Conservation (phyloP, 768 basidiomycete species). For the Cystobasidium tubakii region DNA sequence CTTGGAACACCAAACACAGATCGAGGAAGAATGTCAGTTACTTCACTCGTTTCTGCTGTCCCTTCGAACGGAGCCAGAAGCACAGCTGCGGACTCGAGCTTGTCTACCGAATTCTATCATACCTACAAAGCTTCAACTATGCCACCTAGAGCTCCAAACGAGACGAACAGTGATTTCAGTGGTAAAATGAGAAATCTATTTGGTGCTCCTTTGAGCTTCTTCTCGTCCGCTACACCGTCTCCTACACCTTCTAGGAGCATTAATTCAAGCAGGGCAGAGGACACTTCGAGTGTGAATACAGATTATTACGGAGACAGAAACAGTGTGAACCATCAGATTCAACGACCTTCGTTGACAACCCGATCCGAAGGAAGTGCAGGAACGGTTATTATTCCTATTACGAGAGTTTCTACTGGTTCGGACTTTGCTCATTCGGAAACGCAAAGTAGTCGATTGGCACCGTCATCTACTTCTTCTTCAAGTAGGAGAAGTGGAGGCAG, state of each 20-base stretch:
- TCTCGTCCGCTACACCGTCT: not conserved
- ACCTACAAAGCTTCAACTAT: conserved; percentile 15
- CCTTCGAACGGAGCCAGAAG: conserved; percentile 1
- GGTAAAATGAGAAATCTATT: not conserved
- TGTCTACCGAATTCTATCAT: conserved; percentile 25
- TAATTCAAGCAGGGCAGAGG: not conserved
- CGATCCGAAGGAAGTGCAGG: conserved; percentile 14
- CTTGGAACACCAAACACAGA: not conserved
- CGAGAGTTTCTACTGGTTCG: conserved; percentile 9
- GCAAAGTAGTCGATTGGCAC: not conserved
- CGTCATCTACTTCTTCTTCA: not conserved
- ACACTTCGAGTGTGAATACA: not conserved
- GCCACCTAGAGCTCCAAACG: not conserved
- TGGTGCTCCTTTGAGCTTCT: conserved; percentile 1
- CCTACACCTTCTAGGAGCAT: not conserved
- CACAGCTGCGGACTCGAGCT: conserved; percentile 3
- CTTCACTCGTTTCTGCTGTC: conserved; percentile 6
- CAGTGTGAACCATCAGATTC: not conserved
- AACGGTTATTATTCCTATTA: conserved; percentile 14
- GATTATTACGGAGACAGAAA: conserved; percentile 2
- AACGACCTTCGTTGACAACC: not conserved
- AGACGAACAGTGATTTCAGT: not conserved
- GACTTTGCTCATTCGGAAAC: conserved; percentile 1
- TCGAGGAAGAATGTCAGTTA: not conserved
- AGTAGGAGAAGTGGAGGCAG: not conserved